phyloP scores from a whole-genome alignment of 1,139 yeast species.

The Magnusiomyces paraingens region DNA sequence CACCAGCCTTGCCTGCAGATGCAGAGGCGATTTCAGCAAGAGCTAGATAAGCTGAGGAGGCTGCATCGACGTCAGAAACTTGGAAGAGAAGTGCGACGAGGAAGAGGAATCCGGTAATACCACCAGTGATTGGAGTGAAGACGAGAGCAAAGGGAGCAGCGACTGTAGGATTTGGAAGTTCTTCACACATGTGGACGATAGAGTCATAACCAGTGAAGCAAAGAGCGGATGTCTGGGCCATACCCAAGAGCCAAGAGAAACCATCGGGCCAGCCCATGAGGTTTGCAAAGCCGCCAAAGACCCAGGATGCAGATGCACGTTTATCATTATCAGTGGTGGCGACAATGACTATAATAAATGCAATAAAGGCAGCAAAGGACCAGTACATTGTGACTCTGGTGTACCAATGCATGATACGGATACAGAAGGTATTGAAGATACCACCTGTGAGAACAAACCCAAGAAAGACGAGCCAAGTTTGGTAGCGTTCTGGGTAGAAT shows the following conservation, averaged over 20 bases:
- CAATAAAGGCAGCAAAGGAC: slow-evolving; percentile 21
- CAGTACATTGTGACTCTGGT: slow-evolving; percentile 20
- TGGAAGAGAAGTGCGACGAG: slow-evolving; percentile 65
- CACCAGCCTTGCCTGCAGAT: slow-evolving; percentile 29
- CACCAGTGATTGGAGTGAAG: slow-evolving; percentile 56
- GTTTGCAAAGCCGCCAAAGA: slow-evolving; percentile 19
- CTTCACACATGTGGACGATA: slow-evolving; percentile 75
- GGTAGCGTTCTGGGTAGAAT: slow-evolving; percentile 13
- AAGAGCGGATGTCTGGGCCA: slow-evolving; percentile 69
- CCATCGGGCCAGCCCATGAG: slow-evolving; percentile 21
- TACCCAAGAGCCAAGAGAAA: slow-evolving; percentile 41
- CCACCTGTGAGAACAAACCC: slow-evolving; percentile 14
- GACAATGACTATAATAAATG: slow-evolving; percentile 21
- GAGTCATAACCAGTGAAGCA: slow-evolving; percentile 64
- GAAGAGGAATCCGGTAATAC: slow-evolving; percentile 66
- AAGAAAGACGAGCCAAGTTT: slow-evolving; percentile 16
- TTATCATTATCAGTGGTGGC: slow-evolving; percentile 19
- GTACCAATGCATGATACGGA: slow-evolving; percentile 15
- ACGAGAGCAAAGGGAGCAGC: slow-evolving; percentile 75
- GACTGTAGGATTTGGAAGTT: slow-evolving; percentile 66
- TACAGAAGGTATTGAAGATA: slow-evolving; percentile 15
- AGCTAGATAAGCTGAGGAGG: slow-evolving; percentile 14
- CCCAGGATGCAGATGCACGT: slow-evolving; percentile 21
- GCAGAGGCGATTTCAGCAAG: slow-evolving; percentile 42
- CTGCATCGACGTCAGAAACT: slow-evolving; percentile 58